These are phyloP conservation scores for Fragaria nilgerrensis DNA, from an alignment of 306 rosid genomes.

Conservation along the genomic window DNA sequence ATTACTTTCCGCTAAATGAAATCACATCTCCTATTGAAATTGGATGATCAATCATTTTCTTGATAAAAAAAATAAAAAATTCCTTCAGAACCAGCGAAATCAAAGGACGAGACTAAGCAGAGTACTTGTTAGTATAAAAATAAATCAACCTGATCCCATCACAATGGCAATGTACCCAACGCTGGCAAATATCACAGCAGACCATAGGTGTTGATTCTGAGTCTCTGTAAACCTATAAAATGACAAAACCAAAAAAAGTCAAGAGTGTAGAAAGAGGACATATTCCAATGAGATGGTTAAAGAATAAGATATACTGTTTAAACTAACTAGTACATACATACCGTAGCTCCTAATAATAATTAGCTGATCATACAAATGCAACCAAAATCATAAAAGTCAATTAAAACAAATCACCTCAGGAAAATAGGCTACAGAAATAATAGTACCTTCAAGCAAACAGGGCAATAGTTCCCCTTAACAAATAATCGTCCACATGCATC, in stretches of 20 bases:
- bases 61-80: neutral
- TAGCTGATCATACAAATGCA: neutral
- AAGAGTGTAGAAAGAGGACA: neutral
- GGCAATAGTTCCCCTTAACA: conserved; percentile 96
- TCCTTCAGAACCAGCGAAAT: neutral
- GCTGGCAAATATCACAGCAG: conserved; percentile 97
- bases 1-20: neutral
- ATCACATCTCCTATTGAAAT: neutral
- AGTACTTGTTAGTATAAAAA: conserved; percentile 3
- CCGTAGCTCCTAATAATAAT: neutral
- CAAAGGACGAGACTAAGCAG: conserved; percentile 6
- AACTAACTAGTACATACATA: neutral
- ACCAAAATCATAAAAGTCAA: neutral
- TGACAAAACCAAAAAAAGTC: conserved; percentile 20
- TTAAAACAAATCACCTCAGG: neutral
- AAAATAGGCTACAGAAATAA: neutral
- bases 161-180: conserved; percentile 99
- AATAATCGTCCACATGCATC: conserved; percentile 99
- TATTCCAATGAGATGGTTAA: neutral
- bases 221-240: conserved; percentile 92
- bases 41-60: too few species aligned
- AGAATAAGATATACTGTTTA: neutral
- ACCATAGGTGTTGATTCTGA: conserved; percentile 99
- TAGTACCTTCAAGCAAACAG: conserved; percentile 93
- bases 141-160: conserved; percentile 79